Percentiles rank a stretch among this genome's conserved stretches.
Evolutionary conservation across 495 filamentous ascomycete species (phyloP).

Genomic region (Lasiosphaeriaceae sp.): DNA sequence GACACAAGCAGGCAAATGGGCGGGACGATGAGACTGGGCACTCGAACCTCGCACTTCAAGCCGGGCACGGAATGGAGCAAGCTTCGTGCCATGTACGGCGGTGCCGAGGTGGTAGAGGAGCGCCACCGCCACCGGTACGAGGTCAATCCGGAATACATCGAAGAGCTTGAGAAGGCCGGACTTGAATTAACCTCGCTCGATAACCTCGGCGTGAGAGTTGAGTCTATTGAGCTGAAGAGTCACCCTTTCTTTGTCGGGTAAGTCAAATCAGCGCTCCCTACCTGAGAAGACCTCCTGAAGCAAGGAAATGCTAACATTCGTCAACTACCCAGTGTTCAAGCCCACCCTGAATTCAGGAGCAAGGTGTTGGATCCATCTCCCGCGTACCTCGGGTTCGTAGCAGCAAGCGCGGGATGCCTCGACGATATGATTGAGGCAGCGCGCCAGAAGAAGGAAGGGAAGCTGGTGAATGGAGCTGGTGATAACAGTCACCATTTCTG

Average conservation of each 20-base stretch:
- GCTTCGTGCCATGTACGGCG: slow-evolving; percentile 69
- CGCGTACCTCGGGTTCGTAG: slow-evolving; percentile 83
- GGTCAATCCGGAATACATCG: slow-evolving; percentile 66
- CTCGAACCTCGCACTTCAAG: slow-evolving; percentile 72
- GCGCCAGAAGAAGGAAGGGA: background rate
- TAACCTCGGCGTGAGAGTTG: slow-evolving; percentile 78
- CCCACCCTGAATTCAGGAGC: slow-evolving; percentile 20
- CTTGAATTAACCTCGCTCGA: slow-evolving; percentile 75
- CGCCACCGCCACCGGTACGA: slow-evolving; percentile 73
- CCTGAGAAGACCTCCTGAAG: too few relatives aligned
- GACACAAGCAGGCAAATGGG: slow-evolving; percentile 54
- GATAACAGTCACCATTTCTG: background rate
- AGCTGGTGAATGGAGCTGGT: background rate
- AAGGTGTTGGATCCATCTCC: slow-evolving; percentile 55
- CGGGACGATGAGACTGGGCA: slow-evolving; percentile 88
- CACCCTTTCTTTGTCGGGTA: slow-evolving; percentile 80
- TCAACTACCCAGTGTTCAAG: slow-evolving; percentile 11
- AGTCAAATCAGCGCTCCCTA: background rate
- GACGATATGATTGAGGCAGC: slow-evolving; percentile 23
- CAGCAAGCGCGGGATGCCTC: slow-evolving; percentile 63
- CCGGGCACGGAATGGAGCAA: slow-evolving; percentile 72
- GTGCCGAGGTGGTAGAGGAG: slow-evolving; percentile 51
- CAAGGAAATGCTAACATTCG: background rate
- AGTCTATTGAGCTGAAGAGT: slow-evolving; percentile 81
- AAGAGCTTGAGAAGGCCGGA: slow-evolving; percentile 53